Base-by-base conservation (phyloP, 768 basidiomycete genomes). In the Rhodocollybia butyracea region DNA sequence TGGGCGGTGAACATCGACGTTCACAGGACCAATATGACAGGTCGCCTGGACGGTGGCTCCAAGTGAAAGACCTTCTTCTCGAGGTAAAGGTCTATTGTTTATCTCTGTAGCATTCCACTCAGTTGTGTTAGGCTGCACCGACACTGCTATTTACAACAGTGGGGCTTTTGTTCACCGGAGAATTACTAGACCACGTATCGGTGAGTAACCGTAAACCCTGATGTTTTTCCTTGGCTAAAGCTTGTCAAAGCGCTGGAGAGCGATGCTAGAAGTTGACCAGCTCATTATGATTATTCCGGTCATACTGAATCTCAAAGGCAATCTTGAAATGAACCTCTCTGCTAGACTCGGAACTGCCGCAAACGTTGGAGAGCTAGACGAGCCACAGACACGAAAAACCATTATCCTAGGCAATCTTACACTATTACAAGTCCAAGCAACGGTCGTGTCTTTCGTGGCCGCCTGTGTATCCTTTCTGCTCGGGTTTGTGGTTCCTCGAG, bases 311-410 rank as follows among this genome's bases (percentile, higher is more conserved):
- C 82, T 99, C 55, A 98, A 97, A 64, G 97, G 96, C n/a, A 93
- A 99, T 65, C 81, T 98, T 34, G 97, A 98, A 70, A 98, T 98
- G 96, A 98, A 97, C 60, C 85, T 99, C 6, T 95, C 94, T 3
- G 94, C 97, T 1, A 83, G 96, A 13, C 79, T 99, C n/a, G 89
- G 91, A 1, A 99, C 97, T 0, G 89, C 94, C 1, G 90, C 95
- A 5, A 97, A 98, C 61, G 86, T 95, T 48, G 96, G 96, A 41
- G 85, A 94, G 58, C 84, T 99, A 4, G 94, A 98, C 66, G 80
- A 85, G 31, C 83, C 84, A 0, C 61, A 67, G 2, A 76, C 74
- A 7, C 83, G 91, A 3, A 79, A 82, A 4, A 67, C 74, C 2
- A 82, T 96, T 57, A 78, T 99, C 31, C 56, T 83, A 2, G 94